Base-by-base conservation (phyloP, 106 monocot species). In the Allium fistulosum region DNA sequence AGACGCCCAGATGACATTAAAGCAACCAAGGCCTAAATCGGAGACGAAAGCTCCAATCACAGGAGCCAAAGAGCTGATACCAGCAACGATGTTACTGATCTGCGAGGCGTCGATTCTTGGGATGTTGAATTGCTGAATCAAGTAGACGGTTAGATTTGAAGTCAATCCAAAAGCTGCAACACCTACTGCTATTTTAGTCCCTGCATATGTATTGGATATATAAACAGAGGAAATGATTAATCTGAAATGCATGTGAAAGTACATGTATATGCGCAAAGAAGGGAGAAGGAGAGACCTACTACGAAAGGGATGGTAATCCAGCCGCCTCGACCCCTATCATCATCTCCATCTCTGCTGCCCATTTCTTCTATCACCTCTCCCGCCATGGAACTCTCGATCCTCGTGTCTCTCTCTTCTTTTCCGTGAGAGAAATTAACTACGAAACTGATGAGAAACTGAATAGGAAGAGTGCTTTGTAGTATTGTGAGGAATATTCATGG, bases 271-370 rank as follows among this genome's bases (percentile, higher is more conserved):
- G 37, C 1, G 37, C 2, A 37, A 37, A 37, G 37, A n/a, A 50
- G 49, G 11, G 65, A 14, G 58, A 55, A 48, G 48, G 48, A 65
- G 55, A 55, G 53, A 74, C 74, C 74, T 59, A 13, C 52, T 9
- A 74, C 60, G 26, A 59, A 74, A 2, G 74, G 67, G 59, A 49
- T 50, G 16, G 74, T 74, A 27, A 15, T 74, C 49, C 66, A 57
- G 17, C 74, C 74, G 7, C 74, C 74, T 27, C 37, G 37, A 37
- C 37, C 47, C 0, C 8, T 59, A 2, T 13, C 56, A 7, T 13
- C 56, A 37, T 37, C 1, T 37, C 37, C 1, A 0, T 37, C 37
- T 37, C 37, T 37, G 37, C 37, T 37, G 4, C 37, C 1, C 37
- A 1, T 37, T 5, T 37, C 37, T 37, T 37, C 37, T 37, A 37